Evolutionary conservation across 1,139 yeast species (phyloP), one percentile per base, ranked within the genome.

Genomic region (Pichia sp.): DNA sequence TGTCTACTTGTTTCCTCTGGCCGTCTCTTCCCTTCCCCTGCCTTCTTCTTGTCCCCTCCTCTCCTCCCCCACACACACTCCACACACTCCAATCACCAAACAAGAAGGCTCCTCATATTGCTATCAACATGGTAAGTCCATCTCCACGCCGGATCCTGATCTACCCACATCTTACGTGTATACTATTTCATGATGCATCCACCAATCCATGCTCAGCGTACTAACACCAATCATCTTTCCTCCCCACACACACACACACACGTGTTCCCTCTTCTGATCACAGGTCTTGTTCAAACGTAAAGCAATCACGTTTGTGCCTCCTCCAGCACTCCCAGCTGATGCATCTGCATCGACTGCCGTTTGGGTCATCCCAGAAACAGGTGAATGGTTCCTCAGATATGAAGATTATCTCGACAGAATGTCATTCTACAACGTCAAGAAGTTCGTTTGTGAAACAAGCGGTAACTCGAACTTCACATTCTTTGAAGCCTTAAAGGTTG

Each of bases 381-480:
- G 83, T 45, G 98, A 93, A 69, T 91, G 95, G 88, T 93, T 90
- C 63, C 58, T 71, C 20, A 71, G 73, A 12, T 93, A 93, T 63
- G 90, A 85, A 46, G 88, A 81, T 11, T 93, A 87, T 62, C 69
- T 93, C 48, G 67, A 68, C 17, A 68, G 91, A 46, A 67, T 85
- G 70, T 90, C 85, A 63, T 85, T 83, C 65, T 86, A 85, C 65
- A 76, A 75, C 53, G 77, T 81, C 51, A 80, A 81, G 55, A 85
- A 88, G 63, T 93, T 93, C 68, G 95, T 90, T 7, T 93, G 98
- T 69, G 99, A 93, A 69, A 85, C 93, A 47, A 89, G 97, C 0
- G 99, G 99, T 22, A 89, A 90, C 60, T 85, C 96, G 18, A 85
- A 96, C 59, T 73, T 91, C 48, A 88, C 96, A 0, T 93, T 80